Conservation (phyloP, 148 eudicot genomes). For the Polygonum maritimum region DNA sequence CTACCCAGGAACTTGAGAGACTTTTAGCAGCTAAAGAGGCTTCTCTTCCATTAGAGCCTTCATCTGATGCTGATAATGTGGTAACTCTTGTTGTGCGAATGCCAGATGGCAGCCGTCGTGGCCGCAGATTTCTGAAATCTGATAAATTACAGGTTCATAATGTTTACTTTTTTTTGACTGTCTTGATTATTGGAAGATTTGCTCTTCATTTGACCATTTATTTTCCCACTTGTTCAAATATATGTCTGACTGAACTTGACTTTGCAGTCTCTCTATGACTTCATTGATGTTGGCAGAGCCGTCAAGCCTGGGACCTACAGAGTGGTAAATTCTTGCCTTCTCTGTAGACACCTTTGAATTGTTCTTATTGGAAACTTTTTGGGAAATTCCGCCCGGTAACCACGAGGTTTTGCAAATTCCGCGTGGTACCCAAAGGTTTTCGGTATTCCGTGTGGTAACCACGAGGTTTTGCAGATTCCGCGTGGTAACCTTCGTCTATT, state of each 20-base stretch:
- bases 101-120: conserved; percentile 92
- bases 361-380: background rate
- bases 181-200: background rate
- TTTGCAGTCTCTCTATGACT: conserved; percentile 76
- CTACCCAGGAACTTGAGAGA: conserved; percentile 75
- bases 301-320: conserved; percentile 78
- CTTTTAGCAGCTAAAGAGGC: conserved; percentile 84
- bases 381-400: no score
- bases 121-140: conserved; percentile 66
- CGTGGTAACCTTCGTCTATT: no score
- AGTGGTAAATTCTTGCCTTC: conserved; percentile 40
- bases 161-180: background rate
- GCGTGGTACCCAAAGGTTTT: no score
- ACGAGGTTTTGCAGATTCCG: no score
- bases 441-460: no score
- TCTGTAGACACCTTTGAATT: background rate
- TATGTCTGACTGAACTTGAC: conserved; percentile 11
- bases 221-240: background rate
- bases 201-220: background rate
- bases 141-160: conserved; percentile 67
- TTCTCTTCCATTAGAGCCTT: conserved; percentile 85
- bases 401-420: no score
- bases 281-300: conserved; percentile 76
- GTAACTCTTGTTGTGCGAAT: conserved; percentile 79
- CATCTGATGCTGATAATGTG: conserved; percentile 65